Base-by-base conservation (phyloP, 257 asterid species). In the Primulina tabacum region DNA sequence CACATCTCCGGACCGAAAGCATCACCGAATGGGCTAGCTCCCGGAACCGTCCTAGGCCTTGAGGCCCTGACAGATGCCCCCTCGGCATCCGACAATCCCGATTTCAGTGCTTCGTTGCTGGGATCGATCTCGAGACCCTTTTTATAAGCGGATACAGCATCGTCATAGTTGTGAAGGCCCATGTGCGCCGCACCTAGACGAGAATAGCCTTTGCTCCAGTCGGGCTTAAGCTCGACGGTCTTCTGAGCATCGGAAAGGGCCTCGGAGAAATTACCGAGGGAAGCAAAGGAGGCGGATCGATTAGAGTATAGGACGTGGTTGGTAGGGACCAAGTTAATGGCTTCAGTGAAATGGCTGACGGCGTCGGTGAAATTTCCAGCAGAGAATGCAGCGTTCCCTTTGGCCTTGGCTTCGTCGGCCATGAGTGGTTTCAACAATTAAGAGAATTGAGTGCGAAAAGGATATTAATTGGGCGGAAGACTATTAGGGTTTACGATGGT, bases 341-440 rank as follows among this genome's bases (percentile, higher is more conserved):
- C 98, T 7, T 84, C 87, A n/a, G 97, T 82, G 80, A 92, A 92
- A 75, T 87, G 88, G 64, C 0, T 16, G 21, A 50, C 57, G 57
- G 57, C 57, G 3, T 50, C 21, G 64, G 71, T 65, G 79, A 71
- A 87, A 1, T 86, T 50, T 17, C 57, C 57, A 20, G 94, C 81
- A 60, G 98, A 73, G 89, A 92, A 92, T 12, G 98, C 95, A 8
- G 92, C 92, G 83, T 92, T 90, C 43, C 98, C 98, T 76, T 82
- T 88, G 14, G 92, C 96, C 74, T 92, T 92, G 3, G 97, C 97
- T 87, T 90, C 95, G 60, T 90, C 96, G 8, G 98, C 96, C 98
- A 92, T 92, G 17, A 50, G 4, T 35, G 58, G n/a, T 8, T 50
- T 17, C 57, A 50, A 17, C 21, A 50, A 17, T 2, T 38, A 5